phyloP scores from a whole-genome alignment of 2,329 filamentous ascomycete genomes.

The Nothopassalora personata region DNA sequence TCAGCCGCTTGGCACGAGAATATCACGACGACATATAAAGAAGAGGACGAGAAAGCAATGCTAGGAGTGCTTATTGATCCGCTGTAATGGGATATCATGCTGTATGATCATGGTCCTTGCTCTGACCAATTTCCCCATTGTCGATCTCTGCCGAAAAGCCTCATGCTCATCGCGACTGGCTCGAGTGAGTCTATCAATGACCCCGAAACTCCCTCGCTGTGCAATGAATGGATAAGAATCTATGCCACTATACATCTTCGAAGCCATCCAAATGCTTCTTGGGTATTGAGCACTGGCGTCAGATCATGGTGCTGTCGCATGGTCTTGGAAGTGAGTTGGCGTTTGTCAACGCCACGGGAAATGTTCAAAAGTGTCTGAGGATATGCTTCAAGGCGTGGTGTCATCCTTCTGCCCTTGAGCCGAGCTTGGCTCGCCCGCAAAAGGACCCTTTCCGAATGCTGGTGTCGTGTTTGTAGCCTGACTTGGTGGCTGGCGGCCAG shows the following conservation, averaged over 20 bases:
- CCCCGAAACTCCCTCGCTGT: not conserved
- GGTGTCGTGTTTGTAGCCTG: slow-evolving; percentile 43
- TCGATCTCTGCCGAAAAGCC: not conserved
- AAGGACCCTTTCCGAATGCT: slow-evolving; percentile 40
- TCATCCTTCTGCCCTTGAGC: slow-evolving; percentile 27
- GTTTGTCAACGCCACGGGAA: not conserved
- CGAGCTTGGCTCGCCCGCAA: slow-evolving; percentile 36
- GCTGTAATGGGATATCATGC: not conserved
- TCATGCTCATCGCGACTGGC: not conserved
- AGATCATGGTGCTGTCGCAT: not conserved
- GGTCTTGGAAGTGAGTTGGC: not conserved
- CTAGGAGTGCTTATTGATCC: not conserved
- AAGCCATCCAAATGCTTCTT: not conserved
- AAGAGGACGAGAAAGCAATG: not conserved
- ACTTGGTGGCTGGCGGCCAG: slow-evolving; percentile 36
- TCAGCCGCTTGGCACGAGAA: not conserved
- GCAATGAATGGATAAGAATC: not conserved
- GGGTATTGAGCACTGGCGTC: not conserved
- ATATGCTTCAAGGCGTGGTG: slow-evolving; percentile 27
- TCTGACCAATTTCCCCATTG: not conserved
- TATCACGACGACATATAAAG: not conserved
- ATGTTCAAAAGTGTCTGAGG: not conserved
- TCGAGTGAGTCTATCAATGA: not conserved
- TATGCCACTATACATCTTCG: not conserved
- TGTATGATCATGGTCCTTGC: not conserved